Evolutionary conservation across 192 early-diverging fungal species (phyloP), one percentile per base, ranked within the genome.

Genomic region (Backusella tuberculispora): DNA sequence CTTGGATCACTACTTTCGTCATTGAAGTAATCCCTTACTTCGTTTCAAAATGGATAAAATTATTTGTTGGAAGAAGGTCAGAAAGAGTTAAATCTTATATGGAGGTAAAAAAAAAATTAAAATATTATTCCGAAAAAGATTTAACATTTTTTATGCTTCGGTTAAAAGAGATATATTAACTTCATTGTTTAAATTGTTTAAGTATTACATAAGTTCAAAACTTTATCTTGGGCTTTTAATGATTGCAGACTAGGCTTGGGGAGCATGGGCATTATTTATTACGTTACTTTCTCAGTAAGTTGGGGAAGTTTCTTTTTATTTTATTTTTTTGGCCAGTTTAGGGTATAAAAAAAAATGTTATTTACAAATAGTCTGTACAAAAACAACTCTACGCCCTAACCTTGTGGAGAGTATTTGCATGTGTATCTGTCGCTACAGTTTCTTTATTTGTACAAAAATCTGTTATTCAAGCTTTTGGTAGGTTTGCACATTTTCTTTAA

Each of bases 381-480:
- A 74, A 74, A 44, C 73, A 79, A 38, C n/a, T 24, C 34, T 80
- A 80, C 37, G 45, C 66, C 9, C 5, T 4, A 12, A 42, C 48
- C 19, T 64, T 80, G 12, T 76, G 50, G 60, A 65, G 41, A 24
- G 71, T 76, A 2, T 76, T 75, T 66, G 74, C 71, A 1, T 81
- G 47, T 21, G 37, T 77, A 17, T 81, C 77, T 67, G 71, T 74
- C 12, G 53, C 63, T n/a, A 74, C 71, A 6, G 24, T 63, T 40
- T 47, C 71, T 26, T 48, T 76, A 5, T 74, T 81, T 69, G 45
- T 77, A 12, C 75, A 77, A 56, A 76, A 74, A 34, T 29, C n/a
- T 9, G 69, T 77, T 40, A 75, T 81, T 34, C 76, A 81, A 74
- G 42, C 74, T 15, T 77, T 81, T 71, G 76, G 69, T 81, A 77